Evolutionary conservation across 305 asterid species (phyloP).

Genomic region (Nicotiana rustica): DNA sequence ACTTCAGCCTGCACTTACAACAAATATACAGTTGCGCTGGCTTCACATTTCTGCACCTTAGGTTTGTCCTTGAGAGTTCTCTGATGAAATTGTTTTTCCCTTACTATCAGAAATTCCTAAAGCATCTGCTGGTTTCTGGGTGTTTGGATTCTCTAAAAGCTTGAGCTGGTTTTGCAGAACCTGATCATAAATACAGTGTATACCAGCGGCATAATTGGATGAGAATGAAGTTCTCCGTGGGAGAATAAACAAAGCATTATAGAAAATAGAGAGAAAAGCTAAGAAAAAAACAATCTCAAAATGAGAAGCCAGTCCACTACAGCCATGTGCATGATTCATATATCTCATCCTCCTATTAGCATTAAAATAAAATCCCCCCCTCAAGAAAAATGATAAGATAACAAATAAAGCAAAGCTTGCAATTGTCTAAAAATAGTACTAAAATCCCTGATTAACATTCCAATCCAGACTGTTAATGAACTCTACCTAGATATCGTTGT

Average conservation of each 20-base stretch:
- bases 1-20: conserved; percentile 12
- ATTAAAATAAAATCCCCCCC: background rate
- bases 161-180: conserved; percentile 67
- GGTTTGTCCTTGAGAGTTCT: background rate
- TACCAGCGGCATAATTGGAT: background rate
- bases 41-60: conserved; percentile 25
- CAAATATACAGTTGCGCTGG: conserved; percentile 24
- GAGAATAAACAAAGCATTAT: background rate
- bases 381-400: background rate
- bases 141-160: conserved; percentile 51
- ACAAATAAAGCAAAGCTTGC: background rate
- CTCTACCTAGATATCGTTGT: conserved; percentile 18
- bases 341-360: conserved; percentile 10
- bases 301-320: background rate
- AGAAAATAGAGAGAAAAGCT: conserved; percentile 1
- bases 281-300: background rate
- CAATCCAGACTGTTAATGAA: background rate
- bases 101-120: conserved; percentile 54
- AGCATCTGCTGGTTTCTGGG: conserved; percentile 44
- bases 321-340: background rate
- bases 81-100: conserved; percentile 57
- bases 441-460: background rate
- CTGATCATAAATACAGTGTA: conserved; percentile 46
- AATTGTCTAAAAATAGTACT: background rate
- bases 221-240: background rate